Evolutionary conservation across 768 basidiomycete genomes (phyloP).

Genomic region (Pleurotus tuoliensis): DNA sequence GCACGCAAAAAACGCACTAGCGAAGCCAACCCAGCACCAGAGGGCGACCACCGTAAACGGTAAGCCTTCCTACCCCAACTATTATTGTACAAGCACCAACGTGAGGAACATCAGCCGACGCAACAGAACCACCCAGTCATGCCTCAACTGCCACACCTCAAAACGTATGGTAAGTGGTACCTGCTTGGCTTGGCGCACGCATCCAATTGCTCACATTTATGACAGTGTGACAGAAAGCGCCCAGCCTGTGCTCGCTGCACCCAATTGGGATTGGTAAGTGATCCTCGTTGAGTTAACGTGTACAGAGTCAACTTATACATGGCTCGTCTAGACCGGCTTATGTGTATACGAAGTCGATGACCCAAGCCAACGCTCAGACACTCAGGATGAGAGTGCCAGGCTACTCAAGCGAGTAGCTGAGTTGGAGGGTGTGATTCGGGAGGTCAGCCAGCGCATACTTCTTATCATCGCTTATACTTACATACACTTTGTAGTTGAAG

Average conservation of each 20-base stretch:
- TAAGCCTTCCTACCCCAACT: constrained; percentile 28
- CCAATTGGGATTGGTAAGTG: constrained; percentile 43
- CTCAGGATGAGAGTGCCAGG: constrained; percentile 59
- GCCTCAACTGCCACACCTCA: constrained; percentile 69
- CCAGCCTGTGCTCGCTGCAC: constrained; percentile 48
- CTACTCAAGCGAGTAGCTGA: constrained; percentile 76
- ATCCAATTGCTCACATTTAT: constrained; percentile 10
- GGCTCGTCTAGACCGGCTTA: constrained; percentile 61
- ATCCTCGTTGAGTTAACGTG: background rate
- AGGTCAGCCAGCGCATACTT: constrained; percentile 44
- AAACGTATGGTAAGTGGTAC: constrained; percentile 60
- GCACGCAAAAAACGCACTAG: constrained; percentile 23
- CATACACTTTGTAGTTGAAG: constrained; percentile 44
- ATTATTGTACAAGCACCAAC: background rate
- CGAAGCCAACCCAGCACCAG: constrained; percentile 30
- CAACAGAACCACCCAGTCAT: constrained; percentile 72
- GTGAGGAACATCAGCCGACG: constrained; percentile 39
- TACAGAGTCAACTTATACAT: background rate
- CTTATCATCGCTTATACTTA: constrained; percentile 11
- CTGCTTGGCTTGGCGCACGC: background rate
- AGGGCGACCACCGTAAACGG: constrained; percentile 55
- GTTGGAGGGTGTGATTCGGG: constrained; percentile 80
- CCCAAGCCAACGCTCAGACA: constrained; percentile 45
- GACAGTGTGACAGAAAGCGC: constrained; percentile 45
- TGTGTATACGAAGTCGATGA: constrained; percentile 87